A percentile compares a stretch with the other conserved stretches of the same genome.
Evolutionary conservation across 108 stramenopile species (phyloP).

Genomic region (Asterionellopsis glacialis): DNA sequence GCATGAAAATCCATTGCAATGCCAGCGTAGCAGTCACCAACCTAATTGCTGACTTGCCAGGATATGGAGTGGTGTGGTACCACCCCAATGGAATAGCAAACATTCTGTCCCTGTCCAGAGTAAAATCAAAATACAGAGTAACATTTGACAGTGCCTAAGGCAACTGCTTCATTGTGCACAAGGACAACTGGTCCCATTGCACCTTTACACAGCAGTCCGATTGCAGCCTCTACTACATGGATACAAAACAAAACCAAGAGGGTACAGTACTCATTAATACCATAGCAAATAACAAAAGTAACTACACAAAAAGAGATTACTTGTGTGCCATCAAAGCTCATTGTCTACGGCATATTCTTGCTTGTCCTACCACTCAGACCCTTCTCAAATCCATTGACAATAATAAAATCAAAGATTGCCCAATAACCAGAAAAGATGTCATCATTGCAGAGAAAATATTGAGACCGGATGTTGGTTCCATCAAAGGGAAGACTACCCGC

Average conservation of each 20-base stretch:
- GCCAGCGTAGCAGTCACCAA: slow-evolving; percentile 11
- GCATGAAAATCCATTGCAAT: slow-evolving; percentile 19
- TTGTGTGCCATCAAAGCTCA: too few species aligned
- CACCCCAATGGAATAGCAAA: slow-evolving; percentile 33
- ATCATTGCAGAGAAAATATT: slow-evolving; percentile 17
- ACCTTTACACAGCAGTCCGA: neutral
- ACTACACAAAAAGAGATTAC: too few species aligned
- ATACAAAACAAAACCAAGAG: neutral
- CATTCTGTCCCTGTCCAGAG: slow-evolving; percentile 26
- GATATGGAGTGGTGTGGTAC: slow-evolving; percentile 38
- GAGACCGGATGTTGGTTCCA: slow-evolving; percentile 16
- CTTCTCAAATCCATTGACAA: slow-evolving; percentile 14
- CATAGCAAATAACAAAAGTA: too few species aligned
- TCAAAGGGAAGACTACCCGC: slow-evolving; percentile 9
- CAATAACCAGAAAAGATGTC: slow-evolving; percentile 24
- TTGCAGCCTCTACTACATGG: slow-evolving; percentile 5
- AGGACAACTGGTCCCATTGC: neutral
- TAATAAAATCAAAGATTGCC: slow-evolving; percentile 29
- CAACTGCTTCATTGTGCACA: slow-evolving; percentile 11
- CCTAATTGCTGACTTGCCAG: slow-evolving; percentile 13
- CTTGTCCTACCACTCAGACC: slow-evolving; percentile 1
- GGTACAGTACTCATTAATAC: neutral
- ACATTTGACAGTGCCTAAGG: slow-evolving; percentile 18
- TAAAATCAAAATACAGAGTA: slow-evolving; percentile 11
- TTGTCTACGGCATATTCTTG: too few species aligned